Base-by-base conservation (phyloP, 495 filamentous ascomycete genomes). In the Neurospora sp. region DNA sequence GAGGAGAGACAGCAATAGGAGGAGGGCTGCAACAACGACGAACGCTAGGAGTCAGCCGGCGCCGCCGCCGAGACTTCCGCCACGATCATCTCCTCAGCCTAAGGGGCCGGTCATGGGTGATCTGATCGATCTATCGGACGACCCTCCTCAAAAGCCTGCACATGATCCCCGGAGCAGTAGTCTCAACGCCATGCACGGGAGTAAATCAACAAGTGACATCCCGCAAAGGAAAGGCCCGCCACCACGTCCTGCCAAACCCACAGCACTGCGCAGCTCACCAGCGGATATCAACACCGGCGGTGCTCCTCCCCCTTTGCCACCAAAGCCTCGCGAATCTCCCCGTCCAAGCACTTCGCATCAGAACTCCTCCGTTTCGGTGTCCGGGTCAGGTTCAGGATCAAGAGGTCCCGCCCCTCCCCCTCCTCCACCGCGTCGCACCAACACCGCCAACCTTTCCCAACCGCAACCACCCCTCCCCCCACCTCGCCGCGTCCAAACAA, bases 241-340 rank as follows among this genome's bases (percentile, higher is more conserved):
- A 0, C 86, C 85, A 4, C 88, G 88, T 62, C 91, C 92, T 1
- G 83, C 85, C 9, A 94, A 94, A 77, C 92, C 92, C n/a, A 82
- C 84, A 6, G 83, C 90, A 7, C 79, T 94, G 9, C 88, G 90
- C 41, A 86, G 85, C 59, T 27, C 76, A 48, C 81, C 71, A 16
- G 77, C 76, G 39, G 77, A 70, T 20, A 39, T 73, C 7, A 77
- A 77, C 9, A 31, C 73, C n/a, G 70, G 66, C 20, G 48, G 62
- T 18, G 54, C 23, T 40, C 31, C 39, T 48, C 40, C 41, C 16
- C 54, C 54, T 31, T 4, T 59, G n/a, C 48, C 48, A 59, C 48
- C 48, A n/a, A 59, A 59, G 2, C 48, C 48, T 7, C 48, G 48
- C 12, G 48, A 62, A 1, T 16, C 54, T 9, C 27, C 12, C 27